Conservation (phyloP, 345 rosid genomes). For the Brassica carinata region DNA sequence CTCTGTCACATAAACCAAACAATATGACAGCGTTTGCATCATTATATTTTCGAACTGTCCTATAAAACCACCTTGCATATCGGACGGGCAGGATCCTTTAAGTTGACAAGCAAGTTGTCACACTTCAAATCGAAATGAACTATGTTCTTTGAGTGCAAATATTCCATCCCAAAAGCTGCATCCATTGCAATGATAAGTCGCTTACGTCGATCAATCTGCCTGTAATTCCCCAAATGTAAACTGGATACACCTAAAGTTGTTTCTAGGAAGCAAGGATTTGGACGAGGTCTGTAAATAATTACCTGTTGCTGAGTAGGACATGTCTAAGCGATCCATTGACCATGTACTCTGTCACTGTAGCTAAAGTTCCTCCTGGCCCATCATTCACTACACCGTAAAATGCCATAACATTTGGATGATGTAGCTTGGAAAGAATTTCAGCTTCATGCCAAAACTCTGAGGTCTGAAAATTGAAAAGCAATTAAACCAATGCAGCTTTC, state of each 20-base stretch:
- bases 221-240: constrained; percentile 37
- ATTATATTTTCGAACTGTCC: neutral
- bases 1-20: constrained; percentile 2
- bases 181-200: constrained; percentile 97
- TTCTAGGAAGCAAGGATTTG: constrained; percentile 4
- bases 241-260: neutral
- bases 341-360: constrained; percentile 97
- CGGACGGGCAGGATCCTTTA: constrained; percentile 89
- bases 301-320: constrained; percentile 93
- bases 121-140: constrained; percentile 99
- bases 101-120: constrained; percentile 94
- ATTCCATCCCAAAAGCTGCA: constrained; percentile 99
- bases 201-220: constrained; percentile 92
- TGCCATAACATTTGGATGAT: constrained; percentile 98
- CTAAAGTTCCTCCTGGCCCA: constrained; percentile 94
- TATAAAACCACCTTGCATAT: constrained; percentile 82
- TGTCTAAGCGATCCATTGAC: constrained; percentile 98
- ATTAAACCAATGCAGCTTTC: constrained; percentile 12
- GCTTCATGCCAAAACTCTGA: constrained; percentile 99
- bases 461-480: constrained; percentile 52
- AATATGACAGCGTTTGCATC: constrained; percentile 9
- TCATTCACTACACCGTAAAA: constrained; percentile 97
- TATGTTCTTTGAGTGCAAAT: constrained; percentile 92
- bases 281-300: constrained; percentile 11
- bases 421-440: constrained; percentile 97